Evolutionary conservation across 164 flowering plant species (phyloP).

Genomic region (Tinospora cordifolia): DNA sequence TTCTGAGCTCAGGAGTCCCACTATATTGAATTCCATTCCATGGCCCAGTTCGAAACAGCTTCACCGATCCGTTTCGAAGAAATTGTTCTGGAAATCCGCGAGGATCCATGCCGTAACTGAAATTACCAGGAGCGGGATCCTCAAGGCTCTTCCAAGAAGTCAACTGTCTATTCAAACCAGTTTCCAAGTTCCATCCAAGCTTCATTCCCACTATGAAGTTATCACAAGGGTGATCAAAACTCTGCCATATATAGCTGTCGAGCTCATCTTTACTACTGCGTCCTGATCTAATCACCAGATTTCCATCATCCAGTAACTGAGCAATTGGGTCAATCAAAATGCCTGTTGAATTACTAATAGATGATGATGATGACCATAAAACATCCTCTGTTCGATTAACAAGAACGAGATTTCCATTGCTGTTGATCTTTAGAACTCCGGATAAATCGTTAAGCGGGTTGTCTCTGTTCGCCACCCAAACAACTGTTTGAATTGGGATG

Average conservation of each 20-base stretch:
- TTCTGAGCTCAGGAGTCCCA: slow-evolving; percentile 16
- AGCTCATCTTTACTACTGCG: background rate
- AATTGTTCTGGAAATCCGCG: slow-evolving; percentile 21
- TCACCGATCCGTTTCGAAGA: slow-evolving; percentile 3
- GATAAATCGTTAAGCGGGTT: background rate
- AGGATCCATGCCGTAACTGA: slow-evolving; percentile 15
- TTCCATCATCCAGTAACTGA: slow-evolving; percentile 1
- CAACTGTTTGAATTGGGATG: background rate
- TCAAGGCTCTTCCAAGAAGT: slow-evolving; percentile 30
- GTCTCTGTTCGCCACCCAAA: slow-evolving; percentile 9
- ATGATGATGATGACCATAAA: background rate
- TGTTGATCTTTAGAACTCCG: background rate
- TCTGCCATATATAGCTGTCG: slow-evolving; percentile 5
- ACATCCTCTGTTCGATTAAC: background rate
- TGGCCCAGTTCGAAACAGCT: slow-evolving; percentile 26
- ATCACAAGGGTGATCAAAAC: slow-evolving; percentile 7
- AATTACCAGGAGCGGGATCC: slow-evolving; percentile 28
- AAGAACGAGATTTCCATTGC: background rate
- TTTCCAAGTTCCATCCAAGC: slow-evolving; percentile 15
- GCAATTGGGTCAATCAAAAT: background rate
- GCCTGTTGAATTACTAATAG: background rate
- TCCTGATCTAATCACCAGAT: slow-evolving; percentile 2
- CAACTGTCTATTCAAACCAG: slow-evolving; percentile 14
- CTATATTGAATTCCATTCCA: slow-evolving; percentile 46
- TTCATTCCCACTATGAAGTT: background rate